Evolutionary conservation across 805 yeast species (phyloP).

Genomic region (Metschnikowia matae): DNA sequence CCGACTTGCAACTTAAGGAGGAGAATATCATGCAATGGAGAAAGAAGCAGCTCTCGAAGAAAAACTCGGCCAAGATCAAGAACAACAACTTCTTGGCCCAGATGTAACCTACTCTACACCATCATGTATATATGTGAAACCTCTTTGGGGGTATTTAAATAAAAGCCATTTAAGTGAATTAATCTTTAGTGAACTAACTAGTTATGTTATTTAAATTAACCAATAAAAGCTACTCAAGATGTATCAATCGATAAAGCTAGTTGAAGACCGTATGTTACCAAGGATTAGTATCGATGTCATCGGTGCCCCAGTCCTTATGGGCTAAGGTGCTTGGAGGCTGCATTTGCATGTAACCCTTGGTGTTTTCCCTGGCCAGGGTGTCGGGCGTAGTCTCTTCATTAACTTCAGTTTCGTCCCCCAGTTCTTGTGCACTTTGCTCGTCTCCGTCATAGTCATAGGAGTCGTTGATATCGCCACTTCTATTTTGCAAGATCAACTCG

Average conservation of each 20-base stretch:
- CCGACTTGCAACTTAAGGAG: conserved; percentile 50
- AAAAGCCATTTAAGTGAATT: neutral
- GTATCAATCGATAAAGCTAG: too few species aligned
- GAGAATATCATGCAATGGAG: conserved; percentile 66
- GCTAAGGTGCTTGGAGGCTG: conserved; percentile 47
- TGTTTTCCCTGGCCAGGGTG: conserved; percentile 16
- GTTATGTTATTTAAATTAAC: neutral
- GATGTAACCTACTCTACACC: conserved; percentile 10
- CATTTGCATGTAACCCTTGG: conserved; percentile 45
- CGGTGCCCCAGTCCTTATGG: conserved; percentile 46
- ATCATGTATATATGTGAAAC: conserved; percentile 12
- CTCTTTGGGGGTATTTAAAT: neutral
- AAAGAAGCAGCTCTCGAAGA: conserved; percentile 59
- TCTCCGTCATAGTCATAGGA: conserved; percentile 28
- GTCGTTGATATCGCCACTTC: conserved; percentile 26
- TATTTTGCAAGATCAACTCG: conserved; percentile 42
- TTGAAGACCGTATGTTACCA: conserved; percentile 42
- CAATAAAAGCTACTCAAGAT: neutral
- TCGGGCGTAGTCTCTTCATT: neutral
- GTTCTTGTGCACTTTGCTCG: conserved; percentile 19
- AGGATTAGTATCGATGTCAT: conserved; percentile 60
- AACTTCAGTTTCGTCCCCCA: conserved; percentile 18
- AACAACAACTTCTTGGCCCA: conserved; percentile 67
- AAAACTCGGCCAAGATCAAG: conserved; percentile 68
- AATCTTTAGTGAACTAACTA: too few species aligned